Base-by-base conservation (phyloP, 441 rosid genomes). In the Croton laevigatus region DNA sequence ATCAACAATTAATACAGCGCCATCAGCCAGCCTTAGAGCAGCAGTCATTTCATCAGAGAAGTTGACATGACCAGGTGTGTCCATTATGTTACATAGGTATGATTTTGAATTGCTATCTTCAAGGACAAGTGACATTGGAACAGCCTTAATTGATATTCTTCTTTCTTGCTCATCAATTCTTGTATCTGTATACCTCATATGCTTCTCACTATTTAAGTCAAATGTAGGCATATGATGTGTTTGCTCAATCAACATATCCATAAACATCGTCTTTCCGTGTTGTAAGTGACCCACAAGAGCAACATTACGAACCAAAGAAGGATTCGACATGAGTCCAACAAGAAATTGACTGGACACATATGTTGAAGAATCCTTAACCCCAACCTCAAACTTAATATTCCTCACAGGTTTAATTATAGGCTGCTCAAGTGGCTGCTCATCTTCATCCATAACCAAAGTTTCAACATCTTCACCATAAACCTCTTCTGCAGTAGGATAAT, bases 41-140 rank as follows among this genome's bases (percentile, higher is more conserved):
- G 98, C 98, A 67, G 94, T 91, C 98, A 94, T 90, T 79, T 94
- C 98, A 72, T 94, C 98, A 62, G 97, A 94, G 81, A 94, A 91
- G 67, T 91, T 94, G 71, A 81, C 97, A 84, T 94, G 97, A 70
- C 98, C 97, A 48, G 98, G 98, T 32, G 98, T 85, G 79, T 94
- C 98, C 85, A 90, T 87, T 81, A 91, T 79, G 83, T 94, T 94
- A 72, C 96, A 94, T 7, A 94, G 91, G 72, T 88, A 91, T 0
- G 98, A 91, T 76, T 94, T 94, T 7, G 96, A 88, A 73, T 89
- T 90, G 81, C 95, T 89, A 76, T 94, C 97, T 75, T 91, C 98
- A 36, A 94, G 92, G 45, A 94, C 97, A 71, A 94, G 95, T 6
- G 98, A 90, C 97, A 94, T 91, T 6, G 98, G 98, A 71, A 91